phyloP scores from a whole-genome alignment of 805 yeast species.

The Kregervanrija fluxuum region DNA sequence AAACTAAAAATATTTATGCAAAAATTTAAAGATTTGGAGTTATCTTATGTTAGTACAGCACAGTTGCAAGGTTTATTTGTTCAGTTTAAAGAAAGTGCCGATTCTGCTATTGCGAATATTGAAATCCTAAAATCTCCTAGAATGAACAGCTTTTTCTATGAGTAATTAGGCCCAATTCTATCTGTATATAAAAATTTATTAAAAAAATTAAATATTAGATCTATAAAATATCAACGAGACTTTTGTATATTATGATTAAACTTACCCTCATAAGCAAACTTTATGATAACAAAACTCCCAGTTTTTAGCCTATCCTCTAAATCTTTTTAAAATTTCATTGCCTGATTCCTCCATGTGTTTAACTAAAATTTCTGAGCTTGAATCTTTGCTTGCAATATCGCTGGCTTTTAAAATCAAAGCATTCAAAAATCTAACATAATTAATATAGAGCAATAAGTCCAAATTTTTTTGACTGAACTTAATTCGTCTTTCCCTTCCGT shows the following conservation, averaged over 20 bases:
- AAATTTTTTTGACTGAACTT: slow-evolving; percentile 17
- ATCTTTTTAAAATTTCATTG: slow-evolving; percentile 17
- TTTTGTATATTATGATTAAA: not conserved
- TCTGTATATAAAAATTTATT: slow-evolving; percentile 1
- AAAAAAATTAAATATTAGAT: not conserved
- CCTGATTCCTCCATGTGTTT: slow-evolving; percentile 32
- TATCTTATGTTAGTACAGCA: slow-evolving; percentile 73
- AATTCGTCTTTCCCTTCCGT: not conserved
- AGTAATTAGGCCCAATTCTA: slow-evolving; percentile 9
- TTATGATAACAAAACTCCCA: not conserved
- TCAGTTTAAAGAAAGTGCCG: slow-evolving; percentile 78
- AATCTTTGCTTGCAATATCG: slow-evolving; percentile 31
- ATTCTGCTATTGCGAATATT: slow-evolving; percentile 64
- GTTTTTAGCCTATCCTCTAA: slow-evolving; percentile 6
- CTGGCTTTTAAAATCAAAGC: slow-evolving; percentile 35
- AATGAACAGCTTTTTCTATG: slow-evolving; percentile 27
- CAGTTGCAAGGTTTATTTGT: slow-evolving; percentile 94
- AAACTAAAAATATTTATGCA: slow-evolving; percentile 46
- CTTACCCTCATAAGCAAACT: not conserved
- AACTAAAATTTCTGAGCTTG: slow-evolving; percentile 35
- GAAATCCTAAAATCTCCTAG: slow-evolving; percentile 34
- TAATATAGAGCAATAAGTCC: slow-evolving; percentile 34
- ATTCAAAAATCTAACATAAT: slow-evolving; percentile 40
- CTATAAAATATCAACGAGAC: not conserved
- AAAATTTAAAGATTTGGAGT: slow-evolving; percentile 38